phyloP scores from a whole-genome alignment of 768 basidiomycete species.

The Dictyophora rubrovolvata region DNA sequence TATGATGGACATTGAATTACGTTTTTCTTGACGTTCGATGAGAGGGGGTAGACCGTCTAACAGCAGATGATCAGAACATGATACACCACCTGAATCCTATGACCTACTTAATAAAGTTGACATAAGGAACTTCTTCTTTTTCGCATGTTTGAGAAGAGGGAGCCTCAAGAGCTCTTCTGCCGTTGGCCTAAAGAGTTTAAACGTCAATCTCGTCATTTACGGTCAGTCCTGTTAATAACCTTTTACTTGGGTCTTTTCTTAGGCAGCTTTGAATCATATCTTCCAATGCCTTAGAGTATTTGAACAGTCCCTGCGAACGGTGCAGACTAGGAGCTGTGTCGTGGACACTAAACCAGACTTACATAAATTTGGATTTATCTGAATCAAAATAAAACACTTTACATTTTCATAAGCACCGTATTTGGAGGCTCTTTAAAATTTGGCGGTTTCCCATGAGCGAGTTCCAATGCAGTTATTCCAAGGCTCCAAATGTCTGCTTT shows the following conservation, averaged over 20 bases:
- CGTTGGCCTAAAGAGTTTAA: conserved; percentile 44
- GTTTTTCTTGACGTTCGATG: conserved; percentile 60
- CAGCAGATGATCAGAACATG: neutral
- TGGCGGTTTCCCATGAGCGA: conserved; percentile 84
- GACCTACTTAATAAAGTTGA: conserved; percentile 56
- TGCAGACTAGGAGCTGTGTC: conserved; percentile 72
- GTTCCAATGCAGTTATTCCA: conserved; percentile 88
- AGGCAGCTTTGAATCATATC: conserved; percentile 79
- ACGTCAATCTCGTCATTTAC: neutral
- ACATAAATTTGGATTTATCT: neutral
- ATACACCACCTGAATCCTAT: neutral
- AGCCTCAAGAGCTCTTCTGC: conserved; percentile 68
- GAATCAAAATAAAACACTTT: conserved; percentile 9
- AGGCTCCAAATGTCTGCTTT: conserved; percentile 95
- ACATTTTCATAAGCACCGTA: conserved; percentile 68
- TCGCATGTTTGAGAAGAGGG: conserved; percentile 69
- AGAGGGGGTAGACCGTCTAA: conserved; percentile 64
- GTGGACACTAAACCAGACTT: conserved; percentile 40
- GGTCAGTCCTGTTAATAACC: conserved; percentile 30
- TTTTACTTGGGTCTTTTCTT: conserved; percentile 69
- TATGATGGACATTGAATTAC: conserved; percentile 16
- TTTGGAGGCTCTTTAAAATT: conserved; percentile 65
- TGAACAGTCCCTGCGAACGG: conserved; percentile 56
- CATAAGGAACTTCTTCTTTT: conserved; percentile 72
- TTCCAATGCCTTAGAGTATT: conserved; percentile 73